Conservation (phyloP, 2,329 filamentous ascomycete species). For the Harringtonia aguacate region DNA sequence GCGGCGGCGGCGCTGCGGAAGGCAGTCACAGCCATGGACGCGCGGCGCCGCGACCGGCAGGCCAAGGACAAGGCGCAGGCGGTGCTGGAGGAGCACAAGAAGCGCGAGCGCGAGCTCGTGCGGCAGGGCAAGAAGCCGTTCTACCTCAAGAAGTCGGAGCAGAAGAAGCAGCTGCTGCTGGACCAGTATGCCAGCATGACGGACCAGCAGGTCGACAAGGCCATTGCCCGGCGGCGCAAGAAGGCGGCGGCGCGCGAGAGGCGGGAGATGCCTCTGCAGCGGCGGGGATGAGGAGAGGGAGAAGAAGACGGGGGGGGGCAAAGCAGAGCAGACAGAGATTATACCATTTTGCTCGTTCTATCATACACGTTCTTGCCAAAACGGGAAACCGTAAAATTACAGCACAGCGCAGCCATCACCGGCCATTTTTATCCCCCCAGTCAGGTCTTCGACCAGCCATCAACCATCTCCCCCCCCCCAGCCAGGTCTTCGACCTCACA, state of each 20-base stretch:
- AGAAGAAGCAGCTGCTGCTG: conserved; percentile 75
- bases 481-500: too few species aligned
- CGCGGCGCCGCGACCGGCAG: conserved; percentile 59
- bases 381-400: too few species aligned
- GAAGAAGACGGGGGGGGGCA: neutral
- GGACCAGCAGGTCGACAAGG: conserved; percentile 71
- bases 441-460: too few species aligned
- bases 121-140: conserved; percentile 86
- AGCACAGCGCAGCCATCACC: too few species aligned
- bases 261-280: conserved; percentile 52
- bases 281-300: conserved; percentile 14
- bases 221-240: conserved; percentile 80
- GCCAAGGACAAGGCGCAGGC: conserved; percentile 59
- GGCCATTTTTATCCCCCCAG: too few species aligned
- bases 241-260: conserved; percentile 81
- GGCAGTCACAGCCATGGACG: conserved; percentile 67
- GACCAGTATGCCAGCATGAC: conserved; percentile 77
- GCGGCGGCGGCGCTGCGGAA: conserved; percentile 63
- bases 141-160: conserved; percentile 84
- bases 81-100: conserved; percentile 64
- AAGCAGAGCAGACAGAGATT: neutral
- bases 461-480: too few species aligned
- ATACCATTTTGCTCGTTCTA: too few species aligned
- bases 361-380: too few species aligned
- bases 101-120: conserved; percentile 74